phyloP scores from a whole-genome alignment of 1,284 basidiomycete species.

The Meripilus lineatus region DNA sequence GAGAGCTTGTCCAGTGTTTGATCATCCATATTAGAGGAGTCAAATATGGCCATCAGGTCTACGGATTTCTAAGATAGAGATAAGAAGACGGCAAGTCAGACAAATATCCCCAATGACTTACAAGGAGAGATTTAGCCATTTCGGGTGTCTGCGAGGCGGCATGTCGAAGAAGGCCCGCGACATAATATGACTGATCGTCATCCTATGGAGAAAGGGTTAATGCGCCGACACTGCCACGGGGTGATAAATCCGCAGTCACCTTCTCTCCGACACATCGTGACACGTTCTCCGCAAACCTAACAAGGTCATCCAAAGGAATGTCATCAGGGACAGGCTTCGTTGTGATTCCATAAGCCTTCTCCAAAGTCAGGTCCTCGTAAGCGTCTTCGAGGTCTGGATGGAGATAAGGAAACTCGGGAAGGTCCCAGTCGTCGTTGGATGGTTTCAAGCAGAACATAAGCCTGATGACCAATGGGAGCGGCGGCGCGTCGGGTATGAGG shows the following conservation, averaged over 20 bases:
- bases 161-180: conserved; percentile 56
- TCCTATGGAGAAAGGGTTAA: conserved; percentile 43
- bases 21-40: conserved; percentile 47
- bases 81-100: not conserved
- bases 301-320: conserved; percentile 38
- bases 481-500: conserved; percentile 55
- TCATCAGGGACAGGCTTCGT: conserved; percentile 55
- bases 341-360: conserved; percentile 44
- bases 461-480: conserved; percentile 55
- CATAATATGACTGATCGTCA: conserved; percentile 46
- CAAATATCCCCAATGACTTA: conserved; percentile 15
- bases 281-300: conserved; percentile 49
- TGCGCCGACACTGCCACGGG: too few relatives aligned
- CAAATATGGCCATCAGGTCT: conserved; percentile 50
- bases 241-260: conserved; percentile 28
- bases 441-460: conserved; percentile 76
- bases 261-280: conserved; percentile 46
- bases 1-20: conserved; percentile 49
- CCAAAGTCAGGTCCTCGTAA: conserved; percentile 46
- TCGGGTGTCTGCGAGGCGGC: conserved; percentile 58
- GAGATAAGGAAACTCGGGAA: conserved; percentile 64
- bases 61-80: conserved; percentile 42
- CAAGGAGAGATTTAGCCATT: conserved; percentile 39
- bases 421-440: conserved; percentile 69
- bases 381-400: conserved; percentile 50